phyloP scores from a whole-genome alignment of 768 basidiomycete species.

The Mycena amicta region DNA sequence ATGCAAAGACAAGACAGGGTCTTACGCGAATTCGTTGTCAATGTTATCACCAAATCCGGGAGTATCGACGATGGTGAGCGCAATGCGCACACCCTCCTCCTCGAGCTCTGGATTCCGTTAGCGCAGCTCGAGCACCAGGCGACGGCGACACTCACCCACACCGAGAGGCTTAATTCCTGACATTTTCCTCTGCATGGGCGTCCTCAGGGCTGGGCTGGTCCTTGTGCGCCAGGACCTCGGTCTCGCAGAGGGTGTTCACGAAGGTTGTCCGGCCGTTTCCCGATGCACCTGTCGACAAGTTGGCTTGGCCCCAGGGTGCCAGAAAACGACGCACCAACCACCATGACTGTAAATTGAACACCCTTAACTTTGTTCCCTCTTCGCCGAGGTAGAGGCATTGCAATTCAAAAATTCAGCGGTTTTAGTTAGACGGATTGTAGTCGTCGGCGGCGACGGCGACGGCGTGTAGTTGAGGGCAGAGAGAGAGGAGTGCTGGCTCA shows the following conservation, averaged over 20 bases:
- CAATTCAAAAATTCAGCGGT: too few species aligned
- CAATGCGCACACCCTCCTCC: constrained; percentile 89
- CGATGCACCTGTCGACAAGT: constrained; percentile 69
- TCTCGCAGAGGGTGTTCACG: constrained; percentile 89
- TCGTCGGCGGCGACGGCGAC: too few species aligned
- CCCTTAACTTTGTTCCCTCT: constrained; percentile 86
- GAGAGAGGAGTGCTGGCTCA: too few species aligned
- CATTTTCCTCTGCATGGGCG: constrained; percentile 76
- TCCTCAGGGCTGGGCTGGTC: constrained; percentile 61
- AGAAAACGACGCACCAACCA: constrained; percentile 66
- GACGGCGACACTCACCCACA: constrained; percentile 57
- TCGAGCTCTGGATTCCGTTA: constrained; percentile 65
- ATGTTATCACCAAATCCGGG: constrained; percentile 92
- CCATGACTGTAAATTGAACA: constrained; percentile 87
- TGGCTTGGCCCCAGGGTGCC: too few species aligned
- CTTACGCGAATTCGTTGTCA: constrained; percentile 85
- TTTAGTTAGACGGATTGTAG: too few species aligned
- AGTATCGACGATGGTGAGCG: constrained; percentile 88
- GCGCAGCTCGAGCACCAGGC: not conserved
- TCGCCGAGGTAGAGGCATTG: constrained; percentile 56
- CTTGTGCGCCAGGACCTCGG: constrained; percentile 73
- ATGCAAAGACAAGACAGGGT: constrained; percentile 15
- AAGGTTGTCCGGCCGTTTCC: constrained; percentile 89
- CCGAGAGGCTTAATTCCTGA: constrained; percentile 81
- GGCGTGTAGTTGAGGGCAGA: too few species aligned